These are phyloP conservation scores for Hypoxylon trugodes DNA, from an alignment of 495 filamentous ascomycete genomes.

Conservation along the genomic window DNA sequence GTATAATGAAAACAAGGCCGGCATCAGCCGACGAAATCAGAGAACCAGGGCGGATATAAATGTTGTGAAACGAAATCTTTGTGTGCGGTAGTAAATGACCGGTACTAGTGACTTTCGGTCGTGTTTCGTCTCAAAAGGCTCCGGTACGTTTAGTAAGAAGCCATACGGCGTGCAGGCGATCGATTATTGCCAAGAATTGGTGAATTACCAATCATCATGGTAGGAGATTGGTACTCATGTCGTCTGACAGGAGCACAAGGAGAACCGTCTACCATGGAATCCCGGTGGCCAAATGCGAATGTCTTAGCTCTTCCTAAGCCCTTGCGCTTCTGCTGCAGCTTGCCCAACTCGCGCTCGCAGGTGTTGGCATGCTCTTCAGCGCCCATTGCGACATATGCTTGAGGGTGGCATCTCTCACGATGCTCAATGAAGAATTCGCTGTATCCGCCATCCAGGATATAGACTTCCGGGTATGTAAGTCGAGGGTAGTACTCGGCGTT, in stretches of 20 bases:
- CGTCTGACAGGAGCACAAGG: slow-evolving; percentile 72
- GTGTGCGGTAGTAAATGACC: not conserved
- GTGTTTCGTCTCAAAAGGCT: not conserved
- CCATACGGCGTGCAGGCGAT: slow-evolving; percentile 71
- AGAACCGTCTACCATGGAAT: slow-evolving; percentile 73
- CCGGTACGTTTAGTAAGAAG: slow-evolving; percentile 65
- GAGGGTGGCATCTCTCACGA: slow-evolving; percentile 82
- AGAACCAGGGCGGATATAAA: slow-evolving; percentile 15
- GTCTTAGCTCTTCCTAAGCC: slow-evolving; percentile 90
- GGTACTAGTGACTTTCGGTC: slow-evolving; percentile 13
- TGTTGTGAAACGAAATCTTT: not conserved
- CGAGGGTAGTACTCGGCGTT: slow-evolving; percentile 86
- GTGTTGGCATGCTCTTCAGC: slow-evolving; percentile 87
- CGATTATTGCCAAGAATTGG: slow-evolving; percentile 62
- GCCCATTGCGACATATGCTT: slow-evolving; percentile 96
- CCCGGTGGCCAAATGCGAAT: slow-evolving; percentile 85
- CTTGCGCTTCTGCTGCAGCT: slow-evolving; percentile 77
- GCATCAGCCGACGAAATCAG: slow-evolving; percentile 18
- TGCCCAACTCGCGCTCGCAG: slow-evolving; percentile 92
- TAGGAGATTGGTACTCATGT: slow-evolving; percentile 49
- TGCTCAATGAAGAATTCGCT: slow-evolving; percentile 86
- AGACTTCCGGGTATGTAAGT: slow-evolving; percentile 93
- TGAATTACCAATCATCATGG: slow-evolving; percentile 62
- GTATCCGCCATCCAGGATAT: slow-evolving; percentile 97
- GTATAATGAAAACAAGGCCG: slow-evolving; percentile 36